Evolutionary conservation across 208 protist species (phyloP), one percentile per base, ranked within the genome.

Genomic region (Naegleria fowleri): DNA sequence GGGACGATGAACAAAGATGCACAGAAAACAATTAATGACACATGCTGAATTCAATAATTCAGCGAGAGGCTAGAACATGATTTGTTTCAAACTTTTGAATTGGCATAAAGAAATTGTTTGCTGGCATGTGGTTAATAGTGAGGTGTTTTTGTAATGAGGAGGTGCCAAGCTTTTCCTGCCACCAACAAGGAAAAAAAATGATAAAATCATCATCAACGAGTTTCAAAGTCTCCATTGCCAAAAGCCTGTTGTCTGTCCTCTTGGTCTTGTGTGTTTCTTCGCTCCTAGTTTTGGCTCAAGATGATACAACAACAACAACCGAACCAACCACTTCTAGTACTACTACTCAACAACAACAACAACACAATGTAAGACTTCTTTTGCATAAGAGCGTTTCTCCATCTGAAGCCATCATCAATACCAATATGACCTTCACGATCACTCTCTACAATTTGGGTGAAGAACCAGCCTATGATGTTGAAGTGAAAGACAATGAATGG

Each of bases 401-500:
- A 38, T 1, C 13, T 15, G 85, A 58, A 58, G 41, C 85, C 4
- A 36, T 88, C 16, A 43, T 88, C 39, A 58, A 88, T 22, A 58
- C 16, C 9, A 88, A 88, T 38, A 58, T 88, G 9, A 51, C 39
- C 38, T 58, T 88, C 43, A 58, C 85, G 6, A 58, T 88, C 22
- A 88, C 85, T 39, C 3, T 88, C 7, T 33, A 29, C 41, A 88
- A 88, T 39, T 40, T 88, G 51, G 85, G 85, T 25, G 41, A 88
- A 58, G 33, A 39, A 33, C 5, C 85, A 19, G 85, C 85, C 38
- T 88, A 88, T 39, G 43, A 88, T 38, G 16, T 88, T 58, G 41
- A 88, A 19, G 25, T 88, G 1, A 88, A 88, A 29, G 85, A 88
- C 41, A 88, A 88, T 58, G 85, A 88, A 48, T 88, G 85, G 85